Base-by-base conservation (phyloP, 164 flowering plant species). In the Platanus orientalis region DNA sequence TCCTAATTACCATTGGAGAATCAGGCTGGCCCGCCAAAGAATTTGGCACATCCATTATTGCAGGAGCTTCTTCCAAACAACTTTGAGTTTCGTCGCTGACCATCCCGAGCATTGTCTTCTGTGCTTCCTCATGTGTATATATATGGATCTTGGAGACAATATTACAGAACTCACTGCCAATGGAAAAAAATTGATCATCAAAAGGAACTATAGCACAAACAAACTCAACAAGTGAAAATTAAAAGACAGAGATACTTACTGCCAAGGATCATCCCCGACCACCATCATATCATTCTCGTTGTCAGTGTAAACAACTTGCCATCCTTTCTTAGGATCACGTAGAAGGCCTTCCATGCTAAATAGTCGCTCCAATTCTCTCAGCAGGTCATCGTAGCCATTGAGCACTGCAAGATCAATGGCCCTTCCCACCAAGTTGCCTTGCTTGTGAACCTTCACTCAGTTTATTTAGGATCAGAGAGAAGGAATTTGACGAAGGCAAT, bases 181-280 rank as follows among this genome's bases (percentile, higher is more conserved):
- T n/a, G 3, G 13, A 4, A 28, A 40, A 60, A 27, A 34, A 24
- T 1, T 27, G 34, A 57, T 4, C 23, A 62, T 36, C 19, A 20
- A 26, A 62, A 44, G 28, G 24, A 59, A 53, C 10, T 32, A 17
- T 1, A 24, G 12, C 10, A 30, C 11, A 48, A 21, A 30, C 29
- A 36, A 61, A 24, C 29, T 5, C 24, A 53, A 23, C 16, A 21
- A 24, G 45, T 19, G 26, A 14, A 48, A 26, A 23, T 12, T 61
- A 32, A 50, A 50, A 42, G 44, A 48, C 14, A 23, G 47, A 66
- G 68, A 61, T 0, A 81, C 98, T 90, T 74, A 93, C 98, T 76
- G 76, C 98, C 98, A 93, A 36, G 98, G 97, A 40, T 88, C 88
- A 75, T 93, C 98, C 4, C 98, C 98, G 24, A 88, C 93, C 20